A percentile compares a stretch with the other conserved stretches of the same genome.
These are phyloP conservation scores for Mercurialis annua DNA, from an alignment of 345 rosid species.

Conservation along the genomic window DNA sequence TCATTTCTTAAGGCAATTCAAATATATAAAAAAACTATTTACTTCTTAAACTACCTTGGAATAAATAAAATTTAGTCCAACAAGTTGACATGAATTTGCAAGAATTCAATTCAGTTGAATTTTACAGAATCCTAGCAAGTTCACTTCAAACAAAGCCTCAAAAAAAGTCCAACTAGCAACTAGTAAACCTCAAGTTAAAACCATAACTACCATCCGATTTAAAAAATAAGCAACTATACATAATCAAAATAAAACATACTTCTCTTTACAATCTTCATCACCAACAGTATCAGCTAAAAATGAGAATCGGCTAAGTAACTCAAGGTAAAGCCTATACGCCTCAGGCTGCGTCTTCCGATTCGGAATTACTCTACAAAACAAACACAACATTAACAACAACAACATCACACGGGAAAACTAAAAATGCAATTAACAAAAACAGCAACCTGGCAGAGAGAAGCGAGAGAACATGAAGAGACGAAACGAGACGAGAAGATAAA, in stretches of 20 bases:
- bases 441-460: slow-evolving; percentile 43
- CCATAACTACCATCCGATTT: no score
- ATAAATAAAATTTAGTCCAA: no score
- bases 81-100: no score
- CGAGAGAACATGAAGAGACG: slow-evolving; percentile 47
- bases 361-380: slow-evolving; percentile 40
- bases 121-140: no score
- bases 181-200: neutral
- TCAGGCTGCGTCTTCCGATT: slow-evolving; percentile 48
- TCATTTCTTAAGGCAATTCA: no score
- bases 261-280: slow-evolving; percentile 27
- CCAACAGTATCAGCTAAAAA: slow-evolving; percentile 27
- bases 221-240: neutral
- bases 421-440: neutral
- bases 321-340: slow-evolving; percentile 51
- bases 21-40: no score
- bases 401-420: neutral
- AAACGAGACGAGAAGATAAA: slow-evolving; percentile 40
- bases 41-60: no score
- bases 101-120: no score
- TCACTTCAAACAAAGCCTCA: no score
- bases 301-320: slow-evolving; percentile 42
- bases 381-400: neutral
- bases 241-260: slow-evolving; percentile 25
- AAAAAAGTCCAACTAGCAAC: no score